Evolutionary conservation across 208 protist species (phyloP).

Genomic region (Tritrichomonas musculus): DNA sequence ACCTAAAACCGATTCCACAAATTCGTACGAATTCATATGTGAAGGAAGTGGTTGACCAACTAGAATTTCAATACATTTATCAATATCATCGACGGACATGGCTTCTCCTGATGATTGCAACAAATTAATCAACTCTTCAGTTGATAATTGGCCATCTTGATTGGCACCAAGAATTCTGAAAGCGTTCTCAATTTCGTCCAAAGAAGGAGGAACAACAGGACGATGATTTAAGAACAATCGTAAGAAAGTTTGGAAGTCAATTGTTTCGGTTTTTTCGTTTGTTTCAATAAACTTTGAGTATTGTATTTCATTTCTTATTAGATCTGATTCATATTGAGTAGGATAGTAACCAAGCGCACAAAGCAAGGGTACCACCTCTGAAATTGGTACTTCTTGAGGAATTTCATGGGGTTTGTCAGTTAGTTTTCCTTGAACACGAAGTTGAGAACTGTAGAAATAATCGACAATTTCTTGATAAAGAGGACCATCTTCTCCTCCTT

Average conservation of each 20-base stretch:
- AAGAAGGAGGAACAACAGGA: conserved; percentile 8
- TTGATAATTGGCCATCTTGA: neutral
- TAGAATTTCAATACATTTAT: neutral
- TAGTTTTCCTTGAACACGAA: conserved; percentile 11
- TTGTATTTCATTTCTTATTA: conserved; percentile 20
- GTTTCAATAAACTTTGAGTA: conserved; percentile 20
- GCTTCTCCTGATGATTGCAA: neutral
- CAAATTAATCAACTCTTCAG: neutral
- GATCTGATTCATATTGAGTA: conserved; percentile 7
- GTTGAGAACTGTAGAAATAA: neutral
- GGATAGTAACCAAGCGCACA: conserved; percentile 25
- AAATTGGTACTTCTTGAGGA: conserved; percentile 15
- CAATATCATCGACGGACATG: neutral
- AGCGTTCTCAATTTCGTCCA: neutral
- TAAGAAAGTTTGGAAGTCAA: conserved; percentile 30
- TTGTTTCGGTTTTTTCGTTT: conserved; percentile 11
- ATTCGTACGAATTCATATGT: neutral
- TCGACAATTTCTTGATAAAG: conserved; percentile 30
- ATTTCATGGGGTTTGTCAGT: conserved; percentile 27
- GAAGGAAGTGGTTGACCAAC: neutral
- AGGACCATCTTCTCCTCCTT: conserved; percentile 23
- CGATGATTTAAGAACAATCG: conserved; percentile 2
- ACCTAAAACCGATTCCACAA: neutral
- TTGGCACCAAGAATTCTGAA: neutral
- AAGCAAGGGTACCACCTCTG: neutral